Conservation (phyloP, 2,329 filamentous ascomycete genomes). For the Dothideomycetidae sp. region DNA sequence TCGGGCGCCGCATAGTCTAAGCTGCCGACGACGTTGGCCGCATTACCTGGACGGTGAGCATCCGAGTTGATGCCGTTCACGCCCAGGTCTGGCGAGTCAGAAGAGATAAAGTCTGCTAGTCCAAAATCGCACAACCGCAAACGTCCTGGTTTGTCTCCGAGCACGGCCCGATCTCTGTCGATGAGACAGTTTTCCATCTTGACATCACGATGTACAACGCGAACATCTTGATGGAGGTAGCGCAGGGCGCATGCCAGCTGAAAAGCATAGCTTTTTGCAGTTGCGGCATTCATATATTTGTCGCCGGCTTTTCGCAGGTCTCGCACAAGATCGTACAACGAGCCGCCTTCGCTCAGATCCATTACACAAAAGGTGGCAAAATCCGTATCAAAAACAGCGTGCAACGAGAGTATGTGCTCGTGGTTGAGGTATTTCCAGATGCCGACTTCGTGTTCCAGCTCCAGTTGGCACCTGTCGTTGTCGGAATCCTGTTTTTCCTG, state of each 20-base stretch:
- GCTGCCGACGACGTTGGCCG: slow-evolving; percentile 41
- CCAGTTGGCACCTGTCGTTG: slow-evolving; percentile 50
- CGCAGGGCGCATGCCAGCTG: slow-evolving; percentile 50
- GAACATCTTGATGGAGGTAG: slow-evolving; percentile 53
- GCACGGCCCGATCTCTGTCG: slow-evolving; percentile 27
- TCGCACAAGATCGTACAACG: slow-evolving; percentile 48
- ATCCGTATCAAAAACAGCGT: slow-evolving; percentile 51
- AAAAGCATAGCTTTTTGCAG: slow-evolving; percentile 46
- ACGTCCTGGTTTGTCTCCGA: slow-evolving; percentile 27
- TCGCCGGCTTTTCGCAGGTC: slow-evolving; percentile 31
- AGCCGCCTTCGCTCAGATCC: slow-evolving; percentile 47
- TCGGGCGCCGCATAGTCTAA: slow-evolving; percentile 42
- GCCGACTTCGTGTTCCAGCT: slow-evolving; percentile 54
- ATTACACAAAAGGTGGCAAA: slow-evolving; percentile 58
- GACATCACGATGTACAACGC: slow-evolving; percentile 52
- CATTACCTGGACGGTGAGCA: slow-evolving; percentile 22
- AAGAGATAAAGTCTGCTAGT: slow-evolving; percentile 52
- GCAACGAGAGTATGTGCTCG: slow-evolving; percentile 45
- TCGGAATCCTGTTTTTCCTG: slow-evolving; percentile 42
- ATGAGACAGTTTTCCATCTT: slow-evolving; percentile 56
- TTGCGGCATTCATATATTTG: slow-evolving; percentile 34
- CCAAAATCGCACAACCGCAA: slow-evolving; percentile 55
- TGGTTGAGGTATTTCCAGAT: slow-evolving; percentile 53
- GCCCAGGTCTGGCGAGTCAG: slow-evolving; percentile 36
- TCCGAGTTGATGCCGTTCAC: slow-evolving; percentile 16